Evolutionary conservation across 352 stramenopile species (phyloP).

Genomic region (Plasmopara muralis): DNA sequence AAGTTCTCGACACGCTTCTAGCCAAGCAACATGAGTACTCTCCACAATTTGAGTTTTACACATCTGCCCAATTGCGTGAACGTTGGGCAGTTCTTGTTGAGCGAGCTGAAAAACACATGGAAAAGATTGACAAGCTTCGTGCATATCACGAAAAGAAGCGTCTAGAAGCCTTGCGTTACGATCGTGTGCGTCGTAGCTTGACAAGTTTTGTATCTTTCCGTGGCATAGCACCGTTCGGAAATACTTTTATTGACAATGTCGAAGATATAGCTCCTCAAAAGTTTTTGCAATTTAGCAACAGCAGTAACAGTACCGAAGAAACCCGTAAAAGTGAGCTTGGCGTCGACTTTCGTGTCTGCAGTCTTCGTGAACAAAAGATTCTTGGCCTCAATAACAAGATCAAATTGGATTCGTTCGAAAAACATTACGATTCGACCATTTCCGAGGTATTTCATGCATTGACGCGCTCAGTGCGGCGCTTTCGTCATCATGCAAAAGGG

Average conservation of each 20-base stretch:
- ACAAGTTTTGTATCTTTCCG: too few relatives aligned
- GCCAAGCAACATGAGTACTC: slow-evolving; percentile 36
- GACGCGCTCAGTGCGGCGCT: slow-evolving; percentile 27
- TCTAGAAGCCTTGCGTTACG: slow-evolving; percentile 12
- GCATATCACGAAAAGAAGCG: slow-evolving; percentile 49
- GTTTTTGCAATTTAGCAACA: too few relatives aligned
- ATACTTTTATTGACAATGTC: too few relatives aligned
- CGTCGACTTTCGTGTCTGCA: slow-evolving; percentile 30
- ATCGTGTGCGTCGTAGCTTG: too few relatives aligned
- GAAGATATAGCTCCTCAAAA: too few relatives aligned
- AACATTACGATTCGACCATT: slow-evolving; percentile 59
- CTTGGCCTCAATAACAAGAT: slow-evolving; percentile 47
- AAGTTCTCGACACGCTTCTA: slow-evolving; percentile 45
- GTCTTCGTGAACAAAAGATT: slow-evolving; percentile 49
- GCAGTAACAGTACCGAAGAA: too few relatives aligned
- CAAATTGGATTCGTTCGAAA: slow-evolving; percentile 42
- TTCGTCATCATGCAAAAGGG: slow-evolving; percentile 15
- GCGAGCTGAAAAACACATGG: slow-evolving; percentile 43
- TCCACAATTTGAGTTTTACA: slow-evolving; percentile 51
- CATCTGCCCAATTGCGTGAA: slow-evolving; percentile 43
- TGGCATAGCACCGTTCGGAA: too few relatives aligned
- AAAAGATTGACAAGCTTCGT: slow-evolving; percentile 50
- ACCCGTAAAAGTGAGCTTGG: neutral
- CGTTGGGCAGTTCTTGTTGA: slow-evolving; percentile 52
- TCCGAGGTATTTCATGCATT: slow-evolving; percentile 49